Conservation (phyloP, 2,329 filamentous ascomycete genomes). For the Scedosporium boydii region DNA sequence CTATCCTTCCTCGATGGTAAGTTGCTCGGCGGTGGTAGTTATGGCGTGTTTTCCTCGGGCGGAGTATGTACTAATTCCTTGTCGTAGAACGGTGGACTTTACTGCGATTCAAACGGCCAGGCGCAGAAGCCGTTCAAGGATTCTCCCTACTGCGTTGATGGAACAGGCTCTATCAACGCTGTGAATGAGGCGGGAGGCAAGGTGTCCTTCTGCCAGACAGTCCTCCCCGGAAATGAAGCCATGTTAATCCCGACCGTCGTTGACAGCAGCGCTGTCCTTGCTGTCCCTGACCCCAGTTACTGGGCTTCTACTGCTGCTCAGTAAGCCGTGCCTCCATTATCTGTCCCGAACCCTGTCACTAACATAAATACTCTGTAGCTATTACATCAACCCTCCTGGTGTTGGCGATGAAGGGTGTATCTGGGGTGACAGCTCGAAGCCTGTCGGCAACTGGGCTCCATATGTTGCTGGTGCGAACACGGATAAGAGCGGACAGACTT, state of each 20-base stretch:
- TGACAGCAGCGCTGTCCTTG: slow-evolving; percentile 39
- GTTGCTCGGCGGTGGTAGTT: slow-evolving; percentile 7
- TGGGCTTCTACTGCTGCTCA: slow-evolving; percentile 68
- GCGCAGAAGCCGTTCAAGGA: slow-evolving; percentile 60
- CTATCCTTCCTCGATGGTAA: slow-evolving; percentile 63
- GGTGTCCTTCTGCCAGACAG: slow-evolving; percentile 70
- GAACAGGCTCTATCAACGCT: slow-evolving; percentile 54
- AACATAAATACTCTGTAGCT: slow-evolving; percentile 32
- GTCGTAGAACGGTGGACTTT: slow-evolving; percentile 54
- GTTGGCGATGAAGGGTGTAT: slow-evolving; percentile 54
- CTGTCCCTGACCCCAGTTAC: slow-evolving; percentile 61
- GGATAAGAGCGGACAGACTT: slow-evolving; percentile 54
- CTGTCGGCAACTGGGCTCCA: slow-evolving; percentile 67
- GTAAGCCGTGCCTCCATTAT: slow-evolving; percentile 36
- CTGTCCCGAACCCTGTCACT: neutral
- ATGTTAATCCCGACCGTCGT: slow-evolving; percentile 77
- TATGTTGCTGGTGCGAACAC: slow-evolving; percentile 71
- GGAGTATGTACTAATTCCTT: slow-evolving; percentile 9
- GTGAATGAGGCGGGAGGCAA: slow-evolving; percentile 54
- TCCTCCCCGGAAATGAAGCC: slow-evolving; percentile 68
- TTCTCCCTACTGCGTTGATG: slow-evolving; percentile 60
- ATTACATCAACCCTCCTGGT: slow-evolving; percentile 71
- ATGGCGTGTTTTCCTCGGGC: slow-evolving; percentile 3
- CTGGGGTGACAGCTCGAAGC: slow-evolving; percentile 56
- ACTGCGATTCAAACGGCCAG: slow-evolving; percentile 57